Evolutionary conservation across 2,329 filamentous ascomycete genomes (phyloP), one percentile per base, ranked within the genome.

Genomic region (Pseudocercospora pini-densiflorae): DNA sequence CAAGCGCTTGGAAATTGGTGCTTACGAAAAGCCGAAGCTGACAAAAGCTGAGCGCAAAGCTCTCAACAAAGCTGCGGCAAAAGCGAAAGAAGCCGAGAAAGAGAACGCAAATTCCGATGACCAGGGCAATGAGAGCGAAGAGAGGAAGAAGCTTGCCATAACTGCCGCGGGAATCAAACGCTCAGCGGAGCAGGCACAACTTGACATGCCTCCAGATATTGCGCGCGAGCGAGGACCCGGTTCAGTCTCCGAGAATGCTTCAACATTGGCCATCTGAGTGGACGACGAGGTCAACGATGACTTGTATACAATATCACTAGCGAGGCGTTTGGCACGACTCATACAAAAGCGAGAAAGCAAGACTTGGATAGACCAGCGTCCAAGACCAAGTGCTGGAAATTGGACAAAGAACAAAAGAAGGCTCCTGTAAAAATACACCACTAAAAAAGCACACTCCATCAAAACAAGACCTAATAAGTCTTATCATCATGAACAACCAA

Each of bases 1-100:
- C 75, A 77, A 83, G 62, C 82, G 84, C 33, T 80, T 92, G 14
- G 87, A 86, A 16, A 82, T 92, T 62, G 76, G 74, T 19, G 70
- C 70, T 5, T 76, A 76, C 36, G 75, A 75, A 43, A 84, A 86
- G 64, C 81, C 84, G 8, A 81, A 79, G 65, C 84, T 86, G 57
- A 80, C 79, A 9, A 81, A 81, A 51, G 80, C 80, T 14, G 75
- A 82, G 61, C 80, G 82, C 57, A 83, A 82, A 63, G 81, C 81
- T 53, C 79, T 80, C 51, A 78, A 71, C 31, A 77, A 77, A 53
- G 73, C 68, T 8, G 70, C 71, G 6, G 72, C 67, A n/a, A 69
- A 71, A 54, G 61, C 90, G 49, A 77, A 80, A 0, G 79, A 84
- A 3, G 89, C 87, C 9, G 65, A 67, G 10, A 67, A 67, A 12